Evolutionary conservation across 148 eudicot species (phyloP), one percentile per base, ranked within the genome.

Genomic region (Diospyros lotus): DNA sequence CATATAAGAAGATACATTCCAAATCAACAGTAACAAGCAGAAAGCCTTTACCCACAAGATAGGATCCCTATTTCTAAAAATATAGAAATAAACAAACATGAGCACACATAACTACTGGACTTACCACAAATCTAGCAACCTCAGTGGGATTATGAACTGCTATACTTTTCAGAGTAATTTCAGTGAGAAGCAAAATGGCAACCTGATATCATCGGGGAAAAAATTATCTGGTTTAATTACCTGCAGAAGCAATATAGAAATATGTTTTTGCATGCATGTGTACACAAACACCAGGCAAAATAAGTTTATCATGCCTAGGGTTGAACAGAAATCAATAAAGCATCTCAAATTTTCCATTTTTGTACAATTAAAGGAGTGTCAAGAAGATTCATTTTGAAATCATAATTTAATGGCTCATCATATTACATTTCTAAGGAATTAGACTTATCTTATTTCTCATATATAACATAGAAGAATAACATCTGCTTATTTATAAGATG

Each of bases 61-160:
- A 28, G 28, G 28, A 28, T 0, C 28, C 28, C 28, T 0, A 0
- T 28, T 28, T 28, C 28, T 28, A 28, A 28, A 28, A 28, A 28
- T 28, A 28, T 0, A 28, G 28, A 28, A 28, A 28, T 28, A 28
- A 28, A 28, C 28, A 28, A 28, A 28, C 28, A 28, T 28, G 28
- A 28, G 28, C 28, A 28, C 28, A 28, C 28, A 28, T 28, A 28
- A 28, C n/a, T n/a, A n/a, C n/a, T n/a, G 0, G 28, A 73, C 94
- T 82, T 87, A 93, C 98, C 98, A 93, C 98, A 86, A 91, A 73
- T 81, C 98, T 89, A 64, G 90, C 98, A 74, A 93, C 97, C 67
- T 93, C 93, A 4, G 98, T 91, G 45, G 98, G 94, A 87, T 93
- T 80, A 74, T 93, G 97, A 75, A 93, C 98, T 71, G 98, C 98